Evolutionary conservation across 345 rosid species (phyloP).

Genomic region (Gynandropsis gynandra): DNA sequence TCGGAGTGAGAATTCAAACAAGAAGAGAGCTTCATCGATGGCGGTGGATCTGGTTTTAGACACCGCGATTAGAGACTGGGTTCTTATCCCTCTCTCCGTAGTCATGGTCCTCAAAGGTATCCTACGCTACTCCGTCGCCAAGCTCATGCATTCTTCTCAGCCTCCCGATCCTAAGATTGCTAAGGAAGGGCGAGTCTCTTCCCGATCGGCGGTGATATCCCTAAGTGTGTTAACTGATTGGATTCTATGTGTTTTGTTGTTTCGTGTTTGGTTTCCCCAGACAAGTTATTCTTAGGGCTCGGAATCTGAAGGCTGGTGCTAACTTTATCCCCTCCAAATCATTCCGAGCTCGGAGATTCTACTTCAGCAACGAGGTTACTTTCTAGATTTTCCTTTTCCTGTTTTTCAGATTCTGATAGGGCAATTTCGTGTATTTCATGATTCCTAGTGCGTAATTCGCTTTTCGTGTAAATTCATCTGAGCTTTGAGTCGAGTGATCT

Average conservation of each 20-base stretch:
- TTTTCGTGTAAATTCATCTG: not conserved
- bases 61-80: slow-evolving; percentile 96
- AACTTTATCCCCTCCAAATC: slow-evolving; percentile 83
- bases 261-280: slow-evolving; percentile 26
- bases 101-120: slow-evolving; percentile 93
- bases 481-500: not conserved
- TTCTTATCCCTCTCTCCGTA: slow-evolving; percentile 77
- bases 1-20: slow-evolving; percentile 10
- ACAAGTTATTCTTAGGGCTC: slow-evolving; percentile 80
- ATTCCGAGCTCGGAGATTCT: slow-evolving; percentile 75
- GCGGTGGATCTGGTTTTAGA: slow-evolving; percentile 94
- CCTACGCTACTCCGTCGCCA: slow-evolving; percentile 70
- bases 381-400: not conserved
- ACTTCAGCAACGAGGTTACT: slow-evolving; percentile 81
- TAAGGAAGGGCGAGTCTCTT: slow-evolving; percentile 64
- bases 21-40: slow-evolving; percentile 40
- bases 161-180: slow-evolving; percentile 69
- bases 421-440: not conserved
- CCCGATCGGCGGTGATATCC: not conserved
- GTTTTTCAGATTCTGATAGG: not conserved
- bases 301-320: slow-evolving; percentile 77
- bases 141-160: slow-evolving; percentile 84
- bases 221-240: slow-evolving; percentile 7
- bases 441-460: not conserved
- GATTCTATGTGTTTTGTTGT: not conserved